Evolutionary conservation across 1,284 basidiomycete species (phyloP), one percentile per base, ranked within the genome.

Genomic region (Erythrobasidium hasegawianum): DNA sequence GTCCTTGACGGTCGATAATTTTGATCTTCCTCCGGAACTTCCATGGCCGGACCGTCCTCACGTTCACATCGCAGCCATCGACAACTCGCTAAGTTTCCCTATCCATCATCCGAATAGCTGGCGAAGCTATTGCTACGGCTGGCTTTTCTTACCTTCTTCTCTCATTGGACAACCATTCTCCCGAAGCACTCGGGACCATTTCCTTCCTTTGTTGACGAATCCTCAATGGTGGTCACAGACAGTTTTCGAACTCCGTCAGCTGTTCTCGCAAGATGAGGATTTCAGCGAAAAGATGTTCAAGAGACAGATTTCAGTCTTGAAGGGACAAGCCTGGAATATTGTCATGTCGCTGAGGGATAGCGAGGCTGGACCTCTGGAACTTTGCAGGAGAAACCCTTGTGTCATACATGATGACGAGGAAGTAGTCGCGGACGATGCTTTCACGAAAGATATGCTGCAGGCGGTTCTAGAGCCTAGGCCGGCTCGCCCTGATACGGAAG

Each of bases 141-240:
- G 91, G 91, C 79, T 96, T 33, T 91, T 87, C 75, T 82, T 95
- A 8, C 90, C 90, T 0, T 87, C 91, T 55, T 89, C 86, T 68
- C 77, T 93, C 64, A 90, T 95, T 72, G 89, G 89, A 0, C 71
- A 73, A 58, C 90, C 90, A 1, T 94, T 93, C 76, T 89, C 88
- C 70, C 83, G 87, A 70, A 83, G 85, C 75, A 92, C 90, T 1
- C 81, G 90, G 26, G 83, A 85, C 57, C 87, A 90, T 72, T 91
- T 94, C 75, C 77, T 95, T 57, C 87, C 89, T 0, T 78, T 91
- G 29, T 78, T 96, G 45, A 88, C 87, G 9, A 87, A 86, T 7
- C 90, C 89, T 71, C 74, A 79, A 2, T 96, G 92, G 92, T 96
- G 92, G 92, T 84, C 88, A 71, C 86, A 90, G 74, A 92, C 90